These are phyloP conservation scores for Alternaria postmessia DNA, from an alignment of 2,329 filamentous ascomycete genomes.

Conservation along the genomic window DNA sequence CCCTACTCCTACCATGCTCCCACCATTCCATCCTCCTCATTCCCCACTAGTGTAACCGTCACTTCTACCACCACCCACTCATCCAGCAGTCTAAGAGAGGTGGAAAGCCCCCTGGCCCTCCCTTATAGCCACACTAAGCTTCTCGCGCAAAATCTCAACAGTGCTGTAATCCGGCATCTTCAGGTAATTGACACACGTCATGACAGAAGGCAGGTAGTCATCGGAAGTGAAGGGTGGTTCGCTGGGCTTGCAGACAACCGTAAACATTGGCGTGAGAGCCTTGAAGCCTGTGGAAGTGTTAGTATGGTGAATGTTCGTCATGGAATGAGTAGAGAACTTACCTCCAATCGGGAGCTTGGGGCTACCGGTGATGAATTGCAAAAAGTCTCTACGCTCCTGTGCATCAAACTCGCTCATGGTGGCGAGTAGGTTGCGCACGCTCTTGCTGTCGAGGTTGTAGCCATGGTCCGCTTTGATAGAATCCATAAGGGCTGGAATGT, in stretches of 20 bases:
- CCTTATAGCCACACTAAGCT: constrained; percentile 83
- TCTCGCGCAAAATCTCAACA: constrained; percentile 77
- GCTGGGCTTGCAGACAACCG: constrained; percentile 98
- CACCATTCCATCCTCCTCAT: too few relatives aligned
- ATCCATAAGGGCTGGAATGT: constrained; percentile 80
- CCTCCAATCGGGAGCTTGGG: constrained; percentile 98
- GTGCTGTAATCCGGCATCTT: constrained; percentile 94
- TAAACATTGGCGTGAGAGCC: constrained; percentile 96
- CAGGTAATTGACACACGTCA: constrained; percentile 99
- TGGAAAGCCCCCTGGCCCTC: constrained; percentile 99
- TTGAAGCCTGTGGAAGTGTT: constrained; percentile 77
- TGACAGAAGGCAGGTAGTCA: constrained; percentile 98
- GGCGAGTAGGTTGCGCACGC: constrained; percentile 89
- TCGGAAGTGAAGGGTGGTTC: constrained; percentile 92
- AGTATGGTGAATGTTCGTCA: neutral
- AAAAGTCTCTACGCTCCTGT: constrained; percentile 84
- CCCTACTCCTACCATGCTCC: neutral
- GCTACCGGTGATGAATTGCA: constrained; percentile 97
- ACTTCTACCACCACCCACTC: neutral
- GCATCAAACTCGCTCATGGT: constrained; percentile 87
- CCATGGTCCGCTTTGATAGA: constrained; percentile 99
- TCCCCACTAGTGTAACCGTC: neutral
- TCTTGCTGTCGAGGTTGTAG: constrained; percentile 98
- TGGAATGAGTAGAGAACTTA: constrained; percentile 55
- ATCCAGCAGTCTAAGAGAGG: constrained; percentile 68